Base-by-base conservation (phyloP, 1,284 basidiomycete genomes). In the Lentinus polychrous region DNA sequence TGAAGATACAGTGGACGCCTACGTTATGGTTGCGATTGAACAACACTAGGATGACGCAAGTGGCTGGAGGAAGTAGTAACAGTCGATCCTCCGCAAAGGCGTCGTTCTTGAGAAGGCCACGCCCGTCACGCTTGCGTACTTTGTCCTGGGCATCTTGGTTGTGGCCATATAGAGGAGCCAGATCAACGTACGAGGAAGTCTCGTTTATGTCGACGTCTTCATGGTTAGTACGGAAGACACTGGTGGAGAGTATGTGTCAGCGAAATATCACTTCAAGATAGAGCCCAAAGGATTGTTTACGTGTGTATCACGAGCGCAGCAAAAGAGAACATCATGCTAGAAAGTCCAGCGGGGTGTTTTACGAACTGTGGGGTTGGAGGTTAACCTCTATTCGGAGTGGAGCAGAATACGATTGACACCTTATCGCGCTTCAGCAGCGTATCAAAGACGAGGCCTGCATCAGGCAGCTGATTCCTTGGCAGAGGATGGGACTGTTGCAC, bases 21-120 rank as follows among this genome's bases (percentile, higher is more conserved):
- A 88, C 86, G 60, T 94, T 94, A 66, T 94, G 91, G 56, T 91
- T 91, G 17, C 89, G 73, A 57, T 76, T 86, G 73, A 94, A 93
- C 14, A 92, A 61, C 12, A 94, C 75, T 20, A 91, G 72, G 18
- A 93, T 65, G 7, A 78, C 82, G 49, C 81, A 80, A 43, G 83
- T 79, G 2, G 80, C 79, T 0, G 90, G 90, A 0, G 92, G 91
- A 51, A 94, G 79, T 24, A 91, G 72, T 36, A 91, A 69, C n/a
- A 94, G 67, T 40, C 89, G 73, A 54, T 87, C 79, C 60, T 91
- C 88, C 0, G 85, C 79, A 58, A 92, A 90, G 0, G 74, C 70
- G 56, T 94, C 91, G 1, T 81, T 81, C 52, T 74, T 68, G 1
- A 93, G 68, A 20, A 73, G 61, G 0, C 89, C 89, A 18, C 76